phyloP scores from a whole-genome alignment of 1,284 basidiomycete species.

The Puccinia coronata region DNA sequence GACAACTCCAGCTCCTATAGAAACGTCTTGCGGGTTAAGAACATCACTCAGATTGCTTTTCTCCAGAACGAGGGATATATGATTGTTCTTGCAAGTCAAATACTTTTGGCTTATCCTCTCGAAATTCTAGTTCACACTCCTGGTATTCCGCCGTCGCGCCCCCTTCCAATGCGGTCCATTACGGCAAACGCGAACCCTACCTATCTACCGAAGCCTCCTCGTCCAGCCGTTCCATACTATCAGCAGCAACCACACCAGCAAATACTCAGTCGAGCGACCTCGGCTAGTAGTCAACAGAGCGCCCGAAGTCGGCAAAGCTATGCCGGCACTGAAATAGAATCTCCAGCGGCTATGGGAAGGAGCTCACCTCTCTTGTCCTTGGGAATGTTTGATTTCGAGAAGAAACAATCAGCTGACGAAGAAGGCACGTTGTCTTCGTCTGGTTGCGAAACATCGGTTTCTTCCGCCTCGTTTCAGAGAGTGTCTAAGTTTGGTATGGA shows the following conservation, averaged over 20 bases:
- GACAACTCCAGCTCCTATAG: constrained; percentile 82
- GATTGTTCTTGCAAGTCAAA: constrained; percentile 88
- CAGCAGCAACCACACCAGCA: constrained; percentile 24
- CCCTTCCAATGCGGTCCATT: neutral
- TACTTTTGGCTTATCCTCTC: constrained; percentile 56
- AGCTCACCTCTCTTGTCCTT: constrained; percentile 1
- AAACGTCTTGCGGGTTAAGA: constrained; percentile 82
- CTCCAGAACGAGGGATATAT: constrained; percentile 93
- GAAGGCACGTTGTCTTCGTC: neutral
- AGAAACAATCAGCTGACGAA: constrained; percentile 1
- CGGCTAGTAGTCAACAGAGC: constrained; percentile 29
- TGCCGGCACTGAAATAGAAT: neutral
- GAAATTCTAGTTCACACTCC: constrained; percentile 70
- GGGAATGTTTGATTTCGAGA: constrained; percentile 26
- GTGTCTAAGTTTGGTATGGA: neutral
- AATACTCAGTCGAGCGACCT: constrained; percentile 17
- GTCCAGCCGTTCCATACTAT: constrained; percentile 51
- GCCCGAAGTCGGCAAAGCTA: constrained; percentile 2
- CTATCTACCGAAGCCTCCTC: constrained; percentile 18
- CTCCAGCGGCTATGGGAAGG: neutral
- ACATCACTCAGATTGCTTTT: constrained; percentile 91
- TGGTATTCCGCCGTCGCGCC: neutral
- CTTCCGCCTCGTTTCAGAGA: neutral
- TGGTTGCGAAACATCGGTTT: constrained; percentile 15
- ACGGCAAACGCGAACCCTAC: neutral